phyloP scores from a whole-genome alignment of 306 rosid species.

The Trichosanthes truncata region DNA sequence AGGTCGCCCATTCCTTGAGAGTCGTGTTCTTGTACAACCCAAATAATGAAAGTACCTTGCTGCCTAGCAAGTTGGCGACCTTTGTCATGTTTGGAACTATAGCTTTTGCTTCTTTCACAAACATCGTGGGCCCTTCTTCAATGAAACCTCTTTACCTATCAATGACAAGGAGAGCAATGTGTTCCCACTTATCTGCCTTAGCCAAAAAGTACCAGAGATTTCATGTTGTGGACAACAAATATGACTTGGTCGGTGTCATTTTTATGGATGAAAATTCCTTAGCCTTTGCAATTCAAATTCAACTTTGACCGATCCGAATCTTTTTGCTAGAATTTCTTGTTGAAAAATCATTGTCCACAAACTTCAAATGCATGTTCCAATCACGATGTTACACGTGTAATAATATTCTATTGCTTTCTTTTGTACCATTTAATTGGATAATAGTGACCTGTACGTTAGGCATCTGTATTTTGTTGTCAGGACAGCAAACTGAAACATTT shows the following conservation, averaged over 20 bases:
- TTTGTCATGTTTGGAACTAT: conserved; percentile 58
- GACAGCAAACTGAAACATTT: not conserved
- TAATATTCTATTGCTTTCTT: not conserved
- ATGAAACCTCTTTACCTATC: conserved; percentile 80
- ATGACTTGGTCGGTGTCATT: not conserved
- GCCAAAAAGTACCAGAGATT: not conserved
- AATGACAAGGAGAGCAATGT: conserved; percentile 55
- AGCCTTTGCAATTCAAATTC: not conserved
- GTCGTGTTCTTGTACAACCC: conserved; percentile 86
- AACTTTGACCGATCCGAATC: not conserved
- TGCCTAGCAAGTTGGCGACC: conserved; percentile 54
- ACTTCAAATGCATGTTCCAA: not conserved
- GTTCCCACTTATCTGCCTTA: conserved; percentile 37
- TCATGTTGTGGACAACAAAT: not conserved
- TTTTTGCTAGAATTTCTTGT: not conserved
- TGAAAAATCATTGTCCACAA: not conserved
- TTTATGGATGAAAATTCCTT: not conserved
- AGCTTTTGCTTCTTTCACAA: conserved; percentile 51
- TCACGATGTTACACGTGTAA: not conserved
- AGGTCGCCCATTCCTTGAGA: conserved; percentile 74
- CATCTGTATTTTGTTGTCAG: not conserved
- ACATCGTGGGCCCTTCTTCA: conserved; percentile 34
- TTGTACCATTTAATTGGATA: not conserved
- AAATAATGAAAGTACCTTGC: conserved; percentile 55
- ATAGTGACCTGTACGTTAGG: not conserved